Conservation (phyloP, 2,329 filamentous ascomycete genomes). For the Epichloe aotearoae region DNA sequence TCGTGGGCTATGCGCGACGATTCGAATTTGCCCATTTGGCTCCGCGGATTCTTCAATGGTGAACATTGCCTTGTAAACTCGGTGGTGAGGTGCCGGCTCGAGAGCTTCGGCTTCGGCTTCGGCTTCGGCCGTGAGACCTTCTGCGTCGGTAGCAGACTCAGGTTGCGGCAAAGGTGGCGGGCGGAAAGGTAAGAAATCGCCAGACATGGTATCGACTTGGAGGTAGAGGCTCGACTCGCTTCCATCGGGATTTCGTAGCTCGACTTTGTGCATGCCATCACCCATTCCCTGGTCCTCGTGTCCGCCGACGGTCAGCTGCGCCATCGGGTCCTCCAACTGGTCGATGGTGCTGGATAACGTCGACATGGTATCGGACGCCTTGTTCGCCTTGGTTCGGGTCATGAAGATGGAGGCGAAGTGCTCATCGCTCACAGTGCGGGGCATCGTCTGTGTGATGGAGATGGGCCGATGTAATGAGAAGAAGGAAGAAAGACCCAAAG, state of each 20-base stretch:
- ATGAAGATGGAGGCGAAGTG: slow-evolving; percentile 79
- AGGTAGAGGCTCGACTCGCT: slow-evolving; percentile 46
- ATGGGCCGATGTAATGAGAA: slow-evolving; percentile 94
- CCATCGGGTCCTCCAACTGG: slow-evolving; percentile 45
- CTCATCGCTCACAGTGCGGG: slow-evolving; percentile 54
- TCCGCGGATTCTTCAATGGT: slow-evolving; percentile 55
- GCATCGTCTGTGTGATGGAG: slow-evolving; percentile 72
- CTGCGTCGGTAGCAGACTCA: slow-evolving; percentile 29
- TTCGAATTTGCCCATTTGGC: slow-evolving; percentile 44
- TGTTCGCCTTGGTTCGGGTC: slow-evolving; percentile 32
- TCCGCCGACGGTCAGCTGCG: slow-evolving; percentile 33
- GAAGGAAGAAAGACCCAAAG: slow-evolving; percentile 79
- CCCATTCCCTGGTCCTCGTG: slow-evolving; percentile 27
- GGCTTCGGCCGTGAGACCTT: slow-evolving; percentile 18
- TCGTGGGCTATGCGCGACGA: slow-evolving; percentile 46
- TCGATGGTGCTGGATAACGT: slow-evolving; percentile 50
- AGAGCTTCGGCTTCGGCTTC: slow-evolving; percentile 21
- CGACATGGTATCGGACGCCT: slow-evolving; percentile 50
- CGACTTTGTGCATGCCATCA: slow-evolving; percentile 36
- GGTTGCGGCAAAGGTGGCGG: slow-evolving; percentile 70
- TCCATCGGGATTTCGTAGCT: slow-evolving; percentile 42
- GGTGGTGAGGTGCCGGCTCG: slow-evolving; percentile 31
- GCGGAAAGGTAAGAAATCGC: slow-evolving; percentile 65
- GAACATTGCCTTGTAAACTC: slow-evolving; percentile 50
- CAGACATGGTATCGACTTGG: slow-evolving; percentile 55